A percentile compares a stretch with the other conserved stretches of the same genome.
phyloP scores from a whole-genome alignment of 1,284 basidiomycete species.

The Marasmius sp. region DNA sequence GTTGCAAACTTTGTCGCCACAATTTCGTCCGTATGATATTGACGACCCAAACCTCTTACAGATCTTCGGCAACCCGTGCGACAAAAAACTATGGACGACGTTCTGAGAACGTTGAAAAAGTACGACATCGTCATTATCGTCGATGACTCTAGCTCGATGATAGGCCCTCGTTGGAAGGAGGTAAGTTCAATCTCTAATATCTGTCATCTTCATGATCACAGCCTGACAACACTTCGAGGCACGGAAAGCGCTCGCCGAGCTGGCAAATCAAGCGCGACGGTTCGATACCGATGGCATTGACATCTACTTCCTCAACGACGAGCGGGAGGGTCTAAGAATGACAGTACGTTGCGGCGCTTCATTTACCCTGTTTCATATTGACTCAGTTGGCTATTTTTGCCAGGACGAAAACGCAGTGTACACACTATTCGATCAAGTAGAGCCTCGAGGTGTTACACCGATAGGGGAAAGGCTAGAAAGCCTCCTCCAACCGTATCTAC shows the following conservation, averaged over 20 bases:
- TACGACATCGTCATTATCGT: constrained; percentile 44
- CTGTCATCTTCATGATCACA: neutral
- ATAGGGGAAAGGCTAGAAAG: constrained; percentile 41
- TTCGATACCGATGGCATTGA: constrained; percentile 48
- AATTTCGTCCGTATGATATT: neutral
- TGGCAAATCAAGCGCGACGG: constrained; percentile 37
- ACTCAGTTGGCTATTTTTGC: neutral
- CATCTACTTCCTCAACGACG: constrained; percentile 42
- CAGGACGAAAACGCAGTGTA: constrained; percentile 19
- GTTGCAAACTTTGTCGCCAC: neutral
- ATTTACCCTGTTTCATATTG: neutral
- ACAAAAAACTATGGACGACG: constrained; percentile 22
- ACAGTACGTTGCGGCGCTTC: constrained; percentile 23
- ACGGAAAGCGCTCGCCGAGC: constrained; percentile 34
- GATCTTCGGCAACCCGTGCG: neutral
- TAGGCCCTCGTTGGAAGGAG: constrained; percentile 31
- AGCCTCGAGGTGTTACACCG: constrained; percentile 40
- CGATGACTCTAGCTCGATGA: constrained; percentile 51
- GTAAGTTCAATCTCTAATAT: neutral
- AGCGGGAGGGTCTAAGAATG: constrained; percentile 26
- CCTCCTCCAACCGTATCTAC: constrained; percentile 38
- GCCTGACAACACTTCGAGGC: constrained; percentile 30
- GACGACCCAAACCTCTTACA: neutral
- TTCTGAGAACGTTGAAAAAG: constrained; percentile 29
- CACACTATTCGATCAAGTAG: constrained; percentile 35